Evolutionary conservation across 768 basidiomycete species (phyloP).

Genomic region (Kwoniella dejecticola): DNA sequence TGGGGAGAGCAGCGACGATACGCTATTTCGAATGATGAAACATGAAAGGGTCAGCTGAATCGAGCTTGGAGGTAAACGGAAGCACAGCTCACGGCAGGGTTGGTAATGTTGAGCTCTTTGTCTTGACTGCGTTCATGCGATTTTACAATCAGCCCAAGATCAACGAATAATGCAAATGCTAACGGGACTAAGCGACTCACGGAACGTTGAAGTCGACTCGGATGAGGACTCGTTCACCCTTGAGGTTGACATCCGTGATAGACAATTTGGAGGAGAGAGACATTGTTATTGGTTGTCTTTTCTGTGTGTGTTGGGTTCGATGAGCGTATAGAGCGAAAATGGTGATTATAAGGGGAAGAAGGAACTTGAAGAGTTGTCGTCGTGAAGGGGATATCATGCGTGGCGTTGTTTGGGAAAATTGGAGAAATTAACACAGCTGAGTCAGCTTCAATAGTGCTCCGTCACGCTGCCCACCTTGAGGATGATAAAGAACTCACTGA

Average conservation of each 20-base stretch:
- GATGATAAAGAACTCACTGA: not conserved
- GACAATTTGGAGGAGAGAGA: constrained; percentile 93
- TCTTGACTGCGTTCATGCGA: constrained; percentile 61
- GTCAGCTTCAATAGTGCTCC: constrained; percentile 2
- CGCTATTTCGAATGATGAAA: too few species aligned
- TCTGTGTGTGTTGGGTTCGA: constrained; percentile 1
- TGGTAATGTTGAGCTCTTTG: constrained; percentile 87
- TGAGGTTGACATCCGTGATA: constrained; percentile 86
- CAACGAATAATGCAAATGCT: too few species aligned
- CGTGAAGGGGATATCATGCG: constrained; percentile 1
- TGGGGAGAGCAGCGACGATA: constrained; percentile 94
- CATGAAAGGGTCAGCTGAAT: too few species aligned
- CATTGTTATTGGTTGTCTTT: constrained; percentile 60
- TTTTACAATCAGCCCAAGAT: not conserved
- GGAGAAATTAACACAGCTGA: not conserved
- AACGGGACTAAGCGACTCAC: constrained; percentile 16
- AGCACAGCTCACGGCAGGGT: constrained; percentile 75
- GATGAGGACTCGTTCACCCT: constrained; percentile 60
- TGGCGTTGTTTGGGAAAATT: not conserved
- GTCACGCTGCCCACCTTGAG: too few species aligned
- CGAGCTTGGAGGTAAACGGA: not conserved
- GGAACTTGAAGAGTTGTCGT: not conserved
- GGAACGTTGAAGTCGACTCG: constrained; percentile 54
- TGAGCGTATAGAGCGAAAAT: constrained; percentile 9
- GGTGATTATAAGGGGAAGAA: constrained; percentile 15